These are phyloP conservation scores for Pichia rugopelliculosa DNA, from an alignment of 805 yeast species.

Conservation along the genomic window DNA sequence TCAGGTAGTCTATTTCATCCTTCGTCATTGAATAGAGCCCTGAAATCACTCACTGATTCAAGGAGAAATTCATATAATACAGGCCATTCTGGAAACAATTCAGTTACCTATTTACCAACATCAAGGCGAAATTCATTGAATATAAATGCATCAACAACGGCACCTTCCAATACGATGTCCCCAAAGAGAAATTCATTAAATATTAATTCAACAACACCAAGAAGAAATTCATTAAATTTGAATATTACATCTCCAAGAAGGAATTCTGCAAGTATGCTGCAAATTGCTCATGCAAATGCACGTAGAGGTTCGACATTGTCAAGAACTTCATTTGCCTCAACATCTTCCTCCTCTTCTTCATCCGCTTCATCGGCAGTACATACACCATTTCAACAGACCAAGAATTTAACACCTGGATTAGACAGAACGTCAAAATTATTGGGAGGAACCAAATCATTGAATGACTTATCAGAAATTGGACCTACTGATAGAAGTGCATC, in stretches of 20 bases:
- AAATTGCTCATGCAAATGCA: background rate
- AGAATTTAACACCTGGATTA: background rate
- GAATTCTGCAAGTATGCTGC: background rate
- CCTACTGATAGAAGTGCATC: background rate
- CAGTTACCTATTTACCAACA: background rate
- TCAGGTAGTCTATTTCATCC: background rate
- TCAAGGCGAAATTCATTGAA: constrained; percentile 15
- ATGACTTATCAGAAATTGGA: background rate
- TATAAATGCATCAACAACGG: constrained; percentile 2
- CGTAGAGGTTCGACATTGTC: constrained; percentile 6
- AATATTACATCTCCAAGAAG: constrained; percentile 9
- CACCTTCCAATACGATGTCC: background rate
- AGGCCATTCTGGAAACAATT: constrained; percentile 1
- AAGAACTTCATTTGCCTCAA: background rate
- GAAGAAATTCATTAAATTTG: constrained; percentile 15
- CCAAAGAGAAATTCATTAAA: constrained; percentile 15
- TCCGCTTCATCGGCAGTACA: constrained; percentile 2
- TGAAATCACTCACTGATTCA: constrained; percentile 13
- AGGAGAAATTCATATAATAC: constrained; percentile 16
- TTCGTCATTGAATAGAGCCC: constrained; percentile 8
- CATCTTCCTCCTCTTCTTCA: constrained; percentile 2
- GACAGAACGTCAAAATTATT: background rate
- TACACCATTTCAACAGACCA: too few species aligned
- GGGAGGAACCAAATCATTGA: background rate
- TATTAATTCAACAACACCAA: constrained; percentile 3